phyloP scores from a whole-genome alignment of 2,329 filamentous ascomycete species.

The Monilinia fructigena region DNA sequence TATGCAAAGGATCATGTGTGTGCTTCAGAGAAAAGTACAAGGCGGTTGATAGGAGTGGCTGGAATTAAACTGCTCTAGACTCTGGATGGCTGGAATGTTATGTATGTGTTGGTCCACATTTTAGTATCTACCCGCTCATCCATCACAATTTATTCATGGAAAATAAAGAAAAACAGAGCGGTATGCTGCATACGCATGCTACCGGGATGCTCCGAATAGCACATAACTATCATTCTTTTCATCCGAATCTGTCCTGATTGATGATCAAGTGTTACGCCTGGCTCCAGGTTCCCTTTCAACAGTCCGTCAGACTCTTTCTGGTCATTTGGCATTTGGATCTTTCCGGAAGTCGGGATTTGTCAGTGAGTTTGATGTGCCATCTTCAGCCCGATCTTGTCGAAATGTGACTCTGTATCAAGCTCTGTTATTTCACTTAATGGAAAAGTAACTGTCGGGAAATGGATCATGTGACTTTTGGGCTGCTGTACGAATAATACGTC shows the following conservation, averaged over 20 bases:
- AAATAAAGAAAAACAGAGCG: background rate
- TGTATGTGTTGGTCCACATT: background rate
- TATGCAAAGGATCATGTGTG: no score
- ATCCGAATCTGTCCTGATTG: no score
- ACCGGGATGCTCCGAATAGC: background rate
- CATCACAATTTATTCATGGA: background rate
- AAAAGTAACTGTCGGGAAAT: no score
- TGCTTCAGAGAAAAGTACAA: no score
- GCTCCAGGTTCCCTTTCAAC: no score
- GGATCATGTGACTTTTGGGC: no score
- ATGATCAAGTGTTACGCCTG: background rate
- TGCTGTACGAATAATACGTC: no score
- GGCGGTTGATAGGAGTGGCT: no score
- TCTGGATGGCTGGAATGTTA: background rate
- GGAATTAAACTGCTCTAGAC: no score
- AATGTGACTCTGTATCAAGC: background rate
- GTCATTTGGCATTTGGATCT: rapidly evolving
- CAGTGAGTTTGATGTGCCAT: background rate
- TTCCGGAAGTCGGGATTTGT: background rate
- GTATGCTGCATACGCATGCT: background rate
- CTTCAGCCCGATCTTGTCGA: background rate
- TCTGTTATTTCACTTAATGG: background rate
- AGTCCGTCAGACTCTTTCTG: no score
- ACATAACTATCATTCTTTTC: background rate
- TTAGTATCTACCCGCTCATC: background rate